Percentiles rank a stretch among this genome's conserved stretches.
Evolutionary conservation across 1,139 yeast genomes (phyloP).

Genomic region (Zhuliangozyma blackwelliae): DNA sequence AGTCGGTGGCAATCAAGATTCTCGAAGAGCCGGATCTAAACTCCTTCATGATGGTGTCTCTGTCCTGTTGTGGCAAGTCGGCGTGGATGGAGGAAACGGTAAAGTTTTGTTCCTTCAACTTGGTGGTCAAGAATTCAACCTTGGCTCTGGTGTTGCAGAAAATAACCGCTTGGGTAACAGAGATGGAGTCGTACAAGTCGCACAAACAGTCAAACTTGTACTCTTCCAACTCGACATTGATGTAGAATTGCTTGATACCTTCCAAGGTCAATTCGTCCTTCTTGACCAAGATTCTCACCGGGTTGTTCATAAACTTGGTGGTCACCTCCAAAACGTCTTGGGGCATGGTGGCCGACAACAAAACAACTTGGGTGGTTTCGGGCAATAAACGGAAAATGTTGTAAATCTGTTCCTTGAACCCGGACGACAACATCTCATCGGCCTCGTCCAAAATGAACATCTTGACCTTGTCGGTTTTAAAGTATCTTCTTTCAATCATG

Average conservation of each 20-base stretch:
- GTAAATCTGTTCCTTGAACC: conserved; percentile 97
- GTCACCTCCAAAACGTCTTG: conserved; percentile 95
- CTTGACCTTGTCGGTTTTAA: conserved; percentile 85
- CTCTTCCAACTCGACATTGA: conserved; percentile 89
- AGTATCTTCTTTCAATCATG: conserved; percentile 92
- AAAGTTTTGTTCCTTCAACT: conserved; percentile 81
- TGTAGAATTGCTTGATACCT: conserved; percentile 96
- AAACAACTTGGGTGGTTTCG: conserved; percentile 91
- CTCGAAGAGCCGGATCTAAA: conserved; percentile 98
- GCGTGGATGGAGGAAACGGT: conserved; percentile 98
- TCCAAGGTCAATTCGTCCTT: conserved; percentile 97
- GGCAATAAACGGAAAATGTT: conserved; percentile 94
- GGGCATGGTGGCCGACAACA: conserved; percentile 97
- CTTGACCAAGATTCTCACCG: conserved; percentile 94
- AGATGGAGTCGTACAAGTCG: conserved; percentile 95
- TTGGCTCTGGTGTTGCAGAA: conserved; percentile 99
- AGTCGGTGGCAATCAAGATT: conserved; percentile 93
- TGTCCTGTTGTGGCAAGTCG: conserved; percentile 93
- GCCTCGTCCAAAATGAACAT: conserved; percentile 99
- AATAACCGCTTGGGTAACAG: conserved; percentile 98
- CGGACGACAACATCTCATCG: conserved; percentile 96
- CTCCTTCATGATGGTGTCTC: conserved; percentile 98
- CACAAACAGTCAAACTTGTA: conserved; percentile 94
- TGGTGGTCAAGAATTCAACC: conserved; percentile 91
- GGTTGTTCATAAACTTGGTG: conserved; percentile 95